Evolutionary conservation across 495 filamentous ascomycete genomes (phyloP).

Genomic region (Aspergillus haitiensis): DNA sequence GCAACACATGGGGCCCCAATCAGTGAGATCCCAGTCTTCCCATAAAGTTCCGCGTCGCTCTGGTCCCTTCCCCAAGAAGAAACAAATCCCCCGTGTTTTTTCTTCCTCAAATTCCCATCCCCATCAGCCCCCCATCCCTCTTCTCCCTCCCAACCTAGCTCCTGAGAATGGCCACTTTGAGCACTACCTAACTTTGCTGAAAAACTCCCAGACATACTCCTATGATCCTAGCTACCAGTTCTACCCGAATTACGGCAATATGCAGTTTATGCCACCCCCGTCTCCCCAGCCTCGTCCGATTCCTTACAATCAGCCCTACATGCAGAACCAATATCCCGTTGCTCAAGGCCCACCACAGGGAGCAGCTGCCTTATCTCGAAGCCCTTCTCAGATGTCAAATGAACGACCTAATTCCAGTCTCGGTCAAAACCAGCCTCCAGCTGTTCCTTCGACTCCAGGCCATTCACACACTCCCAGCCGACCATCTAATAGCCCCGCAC

Average conservation of each 20-base stretch:
- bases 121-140: slow-evolving; percentile 28
- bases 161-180: slow-evolving; percentile 71
- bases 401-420: slow-evolving; percentile 80
- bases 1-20: slow-evolving; percentile 59
- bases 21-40: slow-evolving; percentile 61
- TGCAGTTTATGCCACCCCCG: slow-evolving; percentile 50
- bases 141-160: slow-evolving; percentile 58
- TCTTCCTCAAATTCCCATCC: slow-evolving; percentile 21
- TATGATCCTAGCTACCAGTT: slow-evolving; percentile 53
- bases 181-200: slow-evolving; percentile 66
- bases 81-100: slow-evolving; percentile 21
- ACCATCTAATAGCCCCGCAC: slow-evolving; percentile 53
- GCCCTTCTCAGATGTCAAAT: slow-evolving; percentile 74
- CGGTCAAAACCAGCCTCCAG: slow-evolving; percentile 62
- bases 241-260: slow-evolving; percentile 42
- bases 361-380: slow-evolving; percentile 74
- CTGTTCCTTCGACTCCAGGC: slow-evolving; percentile 56
- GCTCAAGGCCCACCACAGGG: slow-evolving; percentile 46
- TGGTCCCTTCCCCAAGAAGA: slow-evolving; percentile 24
- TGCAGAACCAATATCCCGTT: slow-evolving; percentile 56
- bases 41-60: slow-evolving; percentile 30
- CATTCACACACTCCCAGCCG: slow-evolving; percentile 61
- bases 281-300: slow-evolving; percentile 56
- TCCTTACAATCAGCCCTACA: slow-evolving; percentile 48
- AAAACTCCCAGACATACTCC: slow-evolving; percentile 54